Conservation (phyloP, 345 rosid genomes). For the Aquilaria yunnanensis region DNA sequence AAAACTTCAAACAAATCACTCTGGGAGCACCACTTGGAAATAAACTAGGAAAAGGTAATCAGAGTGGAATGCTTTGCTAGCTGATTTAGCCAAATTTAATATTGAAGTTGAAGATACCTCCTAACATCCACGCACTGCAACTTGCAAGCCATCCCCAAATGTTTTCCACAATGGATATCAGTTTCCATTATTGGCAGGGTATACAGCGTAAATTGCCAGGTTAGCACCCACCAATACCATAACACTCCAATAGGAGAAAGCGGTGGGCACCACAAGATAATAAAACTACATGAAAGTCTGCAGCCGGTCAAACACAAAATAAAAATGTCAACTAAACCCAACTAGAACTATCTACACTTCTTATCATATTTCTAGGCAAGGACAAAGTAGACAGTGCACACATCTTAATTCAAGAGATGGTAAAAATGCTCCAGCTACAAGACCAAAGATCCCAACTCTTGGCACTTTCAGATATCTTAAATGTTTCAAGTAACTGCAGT, state of each 20-base stretch:
- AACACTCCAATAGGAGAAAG: background rate
- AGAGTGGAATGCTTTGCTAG: background rate
- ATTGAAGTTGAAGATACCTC: background rate
- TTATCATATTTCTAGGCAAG: no score
- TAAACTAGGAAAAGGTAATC: background rate
- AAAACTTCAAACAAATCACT: background rate
- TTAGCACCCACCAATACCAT: no score
- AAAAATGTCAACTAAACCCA: background rate
- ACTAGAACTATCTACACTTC: no score
- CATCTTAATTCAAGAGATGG: no score
- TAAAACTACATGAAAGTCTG: background rate
- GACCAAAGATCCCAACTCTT: background rate
- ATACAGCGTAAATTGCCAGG: no score
- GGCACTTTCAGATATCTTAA: no score
- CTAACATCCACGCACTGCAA: conserved; percentile 1
- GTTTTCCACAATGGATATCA: no score
- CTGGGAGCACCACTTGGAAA: background rate
- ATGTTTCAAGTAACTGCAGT: no score
- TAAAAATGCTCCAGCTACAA: background rate
- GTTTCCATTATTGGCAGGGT: no score
- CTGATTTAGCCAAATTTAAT: background rate
- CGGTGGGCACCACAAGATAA: background rate
- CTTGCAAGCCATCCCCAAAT: background rate
- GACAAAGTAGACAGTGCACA: no score
- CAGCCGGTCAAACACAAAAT: background rate